phyloP scores from a whole-genome alignment of 192 early-diverging fungal genomes.

The Coemansia sp. region DNA sequence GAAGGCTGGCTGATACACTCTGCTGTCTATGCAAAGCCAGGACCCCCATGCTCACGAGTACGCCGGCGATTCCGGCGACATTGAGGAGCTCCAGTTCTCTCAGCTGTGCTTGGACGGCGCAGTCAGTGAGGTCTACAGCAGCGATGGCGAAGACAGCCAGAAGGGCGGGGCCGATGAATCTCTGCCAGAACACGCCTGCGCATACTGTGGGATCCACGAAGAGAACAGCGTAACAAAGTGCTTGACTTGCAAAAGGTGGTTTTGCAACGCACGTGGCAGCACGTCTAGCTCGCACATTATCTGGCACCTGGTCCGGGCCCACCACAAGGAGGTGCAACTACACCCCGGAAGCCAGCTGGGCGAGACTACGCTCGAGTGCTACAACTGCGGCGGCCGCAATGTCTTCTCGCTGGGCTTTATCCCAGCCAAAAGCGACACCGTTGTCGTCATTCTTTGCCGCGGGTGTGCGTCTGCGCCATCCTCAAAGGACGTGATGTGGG shows the following conservation, averaged over 20 bases:
- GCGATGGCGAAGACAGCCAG: conserved; percentile 57
- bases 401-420: conserved; percentile 97
- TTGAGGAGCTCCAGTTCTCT: conserved; percentile 35
- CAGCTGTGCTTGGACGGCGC: conserved; percentile 25
- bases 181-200: conserved; percentile 81
- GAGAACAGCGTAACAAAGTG: conserved; percentile 88
- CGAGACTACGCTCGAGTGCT: conserved; percentile 94
- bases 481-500: conserved; percentile 95
- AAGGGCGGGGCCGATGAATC: conserved; percentile 49
- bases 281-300: conserved; percentile 94
- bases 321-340: conserved; percentile 92
- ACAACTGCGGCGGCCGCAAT: conserved; percentile 94
- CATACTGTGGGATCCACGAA: conserved; percentile 92
- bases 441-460: conserved; percentile 94
- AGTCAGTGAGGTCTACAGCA: conserved; percentile 19
- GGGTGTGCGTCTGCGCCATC: conserved; percentile 88
- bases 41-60: not conserved
- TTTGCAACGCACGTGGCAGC: conserved; percentile 90
- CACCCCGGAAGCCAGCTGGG: conserved; percentile 93
- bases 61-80: conserved; percentile 3
- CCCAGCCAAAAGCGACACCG: conserved; percentile 96
- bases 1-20: not conserved
- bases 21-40: conserved; percentile 3
- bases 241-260: conserved; percentile 90
- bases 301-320: conserved; percentile 87